A percentile compares a stretch with the other conserved stretches of the same genome.
Evolutionary conservation across 2,329 filamentous ascomycete genomes (phyloP).

Genomic region (Chrysosporium queenslandicum): DNA sequence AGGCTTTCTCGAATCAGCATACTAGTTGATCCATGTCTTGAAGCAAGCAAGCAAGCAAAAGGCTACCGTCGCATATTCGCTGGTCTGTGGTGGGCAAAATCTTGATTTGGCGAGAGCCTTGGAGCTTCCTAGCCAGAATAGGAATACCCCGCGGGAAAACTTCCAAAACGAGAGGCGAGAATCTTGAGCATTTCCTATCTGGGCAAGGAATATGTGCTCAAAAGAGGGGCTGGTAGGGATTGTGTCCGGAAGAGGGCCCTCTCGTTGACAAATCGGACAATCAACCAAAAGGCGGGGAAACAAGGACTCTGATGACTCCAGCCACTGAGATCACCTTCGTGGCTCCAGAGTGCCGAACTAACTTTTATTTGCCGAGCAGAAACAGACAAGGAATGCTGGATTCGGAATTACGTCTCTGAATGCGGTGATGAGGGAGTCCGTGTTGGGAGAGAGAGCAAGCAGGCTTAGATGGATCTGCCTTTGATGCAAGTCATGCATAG

Average conservation of each 20-base stretch:
- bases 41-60: not conserved
- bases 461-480: not conserved
- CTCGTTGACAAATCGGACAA: not conserved
- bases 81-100: not conserved
- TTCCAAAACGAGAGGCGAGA: not conserved
- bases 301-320: not conserved
- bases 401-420: not conserved
- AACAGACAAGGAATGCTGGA: not conserved
- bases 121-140: not conserved
- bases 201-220: not conserved
- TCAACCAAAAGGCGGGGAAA: slow-evolving; percentile 1
- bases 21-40: not conserved
- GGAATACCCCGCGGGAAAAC: not conserved
- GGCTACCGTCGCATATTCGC: not conserved
- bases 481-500: slow-evolving; percentile 7
- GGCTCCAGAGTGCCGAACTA: not conserved
- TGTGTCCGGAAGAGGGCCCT: not conserved
- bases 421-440: not conserved
- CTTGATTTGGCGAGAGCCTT: not conserved
- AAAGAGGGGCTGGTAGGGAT: not conserved
- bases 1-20: not conserved
- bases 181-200: not conserved
- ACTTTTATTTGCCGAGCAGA: not conserved
- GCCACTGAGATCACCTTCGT: not conserved
- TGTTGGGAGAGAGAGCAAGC: not conserved